These are phyloP conservation scores for Ramaria rubella DNA, from an alignment of 768 basidiomycete species.

Conservation along the genomic window DNA sequence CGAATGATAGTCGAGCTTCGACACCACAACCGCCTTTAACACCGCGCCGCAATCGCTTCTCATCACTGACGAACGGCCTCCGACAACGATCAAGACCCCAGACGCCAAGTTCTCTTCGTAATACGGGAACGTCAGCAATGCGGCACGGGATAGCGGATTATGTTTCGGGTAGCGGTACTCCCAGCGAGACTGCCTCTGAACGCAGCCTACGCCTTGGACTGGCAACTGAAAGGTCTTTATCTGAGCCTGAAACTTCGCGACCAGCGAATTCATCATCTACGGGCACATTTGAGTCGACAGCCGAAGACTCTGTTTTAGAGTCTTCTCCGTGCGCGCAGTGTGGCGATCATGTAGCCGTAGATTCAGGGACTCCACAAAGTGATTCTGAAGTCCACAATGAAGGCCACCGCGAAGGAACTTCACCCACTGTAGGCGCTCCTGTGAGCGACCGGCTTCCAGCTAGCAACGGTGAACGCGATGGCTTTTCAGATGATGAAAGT, in stretches of 20 bases:
- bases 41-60: constrained; percentile 23
- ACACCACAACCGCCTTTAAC: constrained; percentile 19
- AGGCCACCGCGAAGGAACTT: neutral
- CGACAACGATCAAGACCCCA: constrained; percentile 4
- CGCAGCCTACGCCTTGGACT: neutral
- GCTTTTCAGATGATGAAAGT: constrained; percentile 5
- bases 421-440: neutral
- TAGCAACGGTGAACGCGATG: neutral
- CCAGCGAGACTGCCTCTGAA: neutral
- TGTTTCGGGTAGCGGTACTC: neutral
- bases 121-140: neutral
- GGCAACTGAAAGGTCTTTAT: neutral
- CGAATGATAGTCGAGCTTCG: constrained; percentile 29
- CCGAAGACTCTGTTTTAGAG: neutral
- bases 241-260: neutral
- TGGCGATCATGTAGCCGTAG: neutral
- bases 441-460: neutral
- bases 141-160: neutral
- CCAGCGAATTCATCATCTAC: neutral
- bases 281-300: neutral
- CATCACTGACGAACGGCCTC: constrained; percentile 5
- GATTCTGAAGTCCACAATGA: neutral
- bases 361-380: neutral
- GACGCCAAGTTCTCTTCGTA: constrained; percentile 1
- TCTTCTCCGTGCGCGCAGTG: neutral